Percentiles rank a stretch among this genome's conserved stretches.
These are phyloP conservation scores for Vararia minispora DNA, from an alignment of 768 basidiomycete species.

Conservation along the genomic window DNA sequence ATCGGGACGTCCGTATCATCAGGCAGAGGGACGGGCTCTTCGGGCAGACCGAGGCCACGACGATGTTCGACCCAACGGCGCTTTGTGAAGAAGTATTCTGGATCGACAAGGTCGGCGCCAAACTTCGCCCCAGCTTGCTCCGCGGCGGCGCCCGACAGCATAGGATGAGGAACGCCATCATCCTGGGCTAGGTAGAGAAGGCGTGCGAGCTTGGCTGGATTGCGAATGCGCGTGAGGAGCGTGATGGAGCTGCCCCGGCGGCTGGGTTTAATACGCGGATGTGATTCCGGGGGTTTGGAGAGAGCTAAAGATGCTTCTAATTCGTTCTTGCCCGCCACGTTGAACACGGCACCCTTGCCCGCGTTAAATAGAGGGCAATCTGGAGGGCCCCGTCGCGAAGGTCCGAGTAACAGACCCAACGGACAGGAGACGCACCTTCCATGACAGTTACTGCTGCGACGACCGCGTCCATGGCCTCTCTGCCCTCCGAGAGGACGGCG, in stretches of 20 bases:
- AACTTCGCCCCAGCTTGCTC: conserved; percentile 46
- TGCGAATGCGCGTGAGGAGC: conserved; percentile 53
- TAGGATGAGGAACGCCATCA: conserved; percentile 49
- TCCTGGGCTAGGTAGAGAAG: conserved; percentile 64
- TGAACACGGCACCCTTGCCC: conserved; percentile 78
- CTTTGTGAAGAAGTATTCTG: conserved; percentile 71
- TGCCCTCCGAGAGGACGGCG: conserved; percentile 48
- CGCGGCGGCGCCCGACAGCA: conserved; percentile 56
- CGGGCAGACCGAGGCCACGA: conserved; percentile 61
- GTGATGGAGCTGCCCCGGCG: conserved; percentile 57
- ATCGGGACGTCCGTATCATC: conserved; percentile 15
- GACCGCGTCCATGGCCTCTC: conserved; percentile 76
- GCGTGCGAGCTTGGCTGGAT: conserved; percentile 63
- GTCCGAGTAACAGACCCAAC: not conserved
- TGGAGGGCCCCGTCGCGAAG: conserved; percentile 21
- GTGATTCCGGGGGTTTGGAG: conserved; percentile 60
- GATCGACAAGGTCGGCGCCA: conserved; percentile 51
- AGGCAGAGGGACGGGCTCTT: conserved; percentile 39
- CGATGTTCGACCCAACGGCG: conserved; percentile 70
- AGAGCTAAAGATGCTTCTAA: conserved; percentile 76
- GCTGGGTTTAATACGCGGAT: conserved; percentile 43
- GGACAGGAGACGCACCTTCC: conserved; percentile 41
- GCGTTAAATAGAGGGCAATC: conserved; percentile 73
- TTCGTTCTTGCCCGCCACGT: conserved; percentile 72
- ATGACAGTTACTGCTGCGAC: conserved; percentile 62